Base-by-base conservation (phyloP, 2,329 filamentous ascomycete species). In the Calonectria ilicicola region DNA sequence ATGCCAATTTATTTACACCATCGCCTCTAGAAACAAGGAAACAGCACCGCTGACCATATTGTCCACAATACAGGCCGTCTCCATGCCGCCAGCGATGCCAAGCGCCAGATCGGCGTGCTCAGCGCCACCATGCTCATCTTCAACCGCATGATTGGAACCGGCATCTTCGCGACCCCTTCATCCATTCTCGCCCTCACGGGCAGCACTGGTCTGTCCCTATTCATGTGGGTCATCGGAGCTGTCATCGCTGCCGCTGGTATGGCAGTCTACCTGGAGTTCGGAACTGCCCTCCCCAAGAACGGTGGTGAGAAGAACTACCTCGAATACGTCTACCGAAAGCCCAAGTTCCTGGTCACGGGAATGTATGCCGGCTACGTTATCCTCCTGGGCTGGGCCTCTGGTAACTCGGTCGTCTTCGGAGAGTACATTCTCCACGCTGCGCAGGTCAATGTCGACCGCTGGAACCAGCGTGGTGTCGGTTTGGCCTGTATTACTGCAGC, bases 391-490 rank as follows among this genome's bases (percentile, higher is more conserved):
- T 93, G 91, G 91, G 91, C 91, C 0, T 90, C 89, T 8, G 90
- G 90, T 17, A 94, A 94, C 82, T 92, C 89, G 1, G 90, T 94
- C 74, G 88, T 93, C 46, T 93, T 94, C 75, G 92, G 92, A 72
- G 91, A 93, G 80, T 94, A 94, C 82, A 91, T 94, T 69, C 87
- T 94, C 2, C 87, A 92, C 78, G 92, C 92, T 10, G 90, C 92
- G 14, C 84, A 90, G 15, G 86, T 91, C 26, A 89, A 93, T 75
- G 89, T 92, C 27, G 88, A 85, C 62, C 86, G 91, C 26, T 93
- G 91, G 91, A 93, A 93, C 81, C 90, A 93, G 83, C 88, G 92
- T 46, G 91, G 87, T 51, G 85, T 94, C 21, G 92, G 91, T 38
- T 83, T 94, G n/a, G 91, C 89, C 14, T 92, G 92, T 80, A 89